Evolutionary conservation across 192 early-diverging fungal genomes (phyloP), one percentile per base, ranked within the genome.

Genomic region (Coemansia sp.): DNA sequence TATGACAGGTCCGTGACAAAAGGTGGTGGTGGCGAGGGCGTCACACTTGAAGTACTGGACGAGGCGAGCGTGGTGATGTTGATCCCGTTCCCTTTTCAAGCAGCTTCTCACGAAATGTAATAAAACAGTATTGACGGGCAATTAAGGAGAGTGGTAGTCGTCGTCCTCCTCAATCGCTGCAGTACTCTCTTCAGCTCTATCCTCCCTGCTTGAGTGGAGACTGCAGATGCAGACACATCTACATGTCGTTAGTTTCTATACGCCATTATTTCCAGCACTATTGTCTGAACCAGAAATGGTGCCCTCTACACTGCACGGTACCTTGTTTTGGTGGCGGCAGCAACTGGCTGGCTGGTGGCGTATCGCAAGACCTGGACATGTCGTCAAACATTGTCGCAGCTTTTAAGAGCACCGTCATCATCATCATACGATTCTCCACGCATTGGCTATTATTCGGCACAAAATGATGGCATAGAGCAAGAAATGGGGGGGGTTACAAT

Each of bases 311-410:
- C 45, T 48, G 45, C 45, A 48, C 23, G 45, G 20, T 48, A 25
- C 22, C 45, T 48, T 48, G 3, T 1, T 48, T 25, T 48, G 15
- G 22, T 23, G 25, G 20, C 45, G 25, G n/a, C n/a, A n/a, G n/a
- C n/a, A n/a, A n/a, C n/a, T n/a, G n/a, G n/a, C n/a, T n/a, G n/a
- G 9, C 45, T 25, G 45, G 45, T 48, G 45, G 45, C 45, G 45
- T 25, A 25, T 25, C 45, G 45, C 5, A 6, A 8, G 38, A 25
- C 23, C 45, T 25, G 23, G n/a, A 25, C 20, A 23, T 11, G 22
- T 25, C 10, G 1, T 25, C 25, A 10, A 25, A 20, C 45, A 48
- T 25, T 15, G 45, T 9, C 20, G 14, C 20, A 48, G 45, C 7
- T 25, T n/a, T 9, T 25, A 25, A 13, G 23, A 48, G 22, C 15